Percentiles rank a stretch among this genome's conserved stretches.
phyloP scores from a whole-genome alignment of 805 yeast species.

The Pichia phayaonensis region DNA sequence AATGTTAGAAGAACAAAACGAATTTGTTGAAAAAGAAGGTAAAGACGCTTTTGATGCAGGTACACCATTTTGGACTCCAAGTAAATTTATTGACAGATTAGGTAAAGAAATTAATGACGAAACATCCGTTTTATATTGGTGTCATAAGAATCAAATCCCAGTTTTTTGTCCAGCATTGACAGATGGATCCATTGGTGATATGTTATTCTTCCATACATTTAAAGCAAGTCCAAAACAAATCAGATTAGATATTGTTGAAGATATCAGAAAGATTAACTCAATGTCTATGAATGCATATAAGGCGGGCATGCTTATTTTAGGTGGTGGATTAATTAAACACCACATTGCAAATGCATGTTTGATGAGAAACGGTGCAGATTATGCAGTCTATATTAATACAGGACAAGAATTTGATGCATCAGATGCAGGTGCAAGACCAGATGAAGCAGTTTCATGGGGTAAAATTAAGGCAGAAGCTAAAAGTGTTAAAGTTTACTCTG shows the following conservation, averaged over 20 bases:
- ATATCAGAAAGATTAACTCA: conserved; percentile 84
- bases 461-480: conserved; percentile 93
- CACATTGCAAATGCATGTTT: conserved; percentile 97
- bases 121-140: conserved; percentile 92
- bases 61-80: conserved; percentile 86
- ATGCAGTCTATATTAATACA: conserved; percentile 93
- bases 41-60: conserved; percentile 55
- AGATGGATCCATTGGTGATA: conserved; percentile 98
- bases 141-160: conserved; percentile 93
- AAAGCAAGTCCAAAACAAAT: conserved; percentile 86
- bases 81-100: conserved; percentile 80
- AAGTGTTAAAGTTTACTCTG: conserved; percentile 88
- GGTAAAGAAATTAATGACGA: conserved; percentile 96
- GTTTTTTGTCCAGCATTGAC: conserved; percentile 96
- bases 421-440: conserved; percentile 99
- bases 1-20: conserved; percentile 84
- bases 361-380: conserved; percentile 99
- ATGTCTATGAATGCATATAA: conserved; percentile 89
- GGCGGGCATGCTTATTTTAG: conserved; percentile 94
- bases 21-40: conserved; percentile 47
- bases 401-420: conserved; percentile 99
- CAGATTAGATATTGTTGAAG: conserved; percentile 88
- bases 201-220: conserved; percentile 97
- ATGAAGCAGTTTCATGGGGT: conserved; percentile 99
- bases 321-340: conserved; percentile 95